Evolutionary conservation across 2,329 filamentous ascomycete genomes (phyloP).

Genomic region (Colletotrichum caudatum): DNA sequence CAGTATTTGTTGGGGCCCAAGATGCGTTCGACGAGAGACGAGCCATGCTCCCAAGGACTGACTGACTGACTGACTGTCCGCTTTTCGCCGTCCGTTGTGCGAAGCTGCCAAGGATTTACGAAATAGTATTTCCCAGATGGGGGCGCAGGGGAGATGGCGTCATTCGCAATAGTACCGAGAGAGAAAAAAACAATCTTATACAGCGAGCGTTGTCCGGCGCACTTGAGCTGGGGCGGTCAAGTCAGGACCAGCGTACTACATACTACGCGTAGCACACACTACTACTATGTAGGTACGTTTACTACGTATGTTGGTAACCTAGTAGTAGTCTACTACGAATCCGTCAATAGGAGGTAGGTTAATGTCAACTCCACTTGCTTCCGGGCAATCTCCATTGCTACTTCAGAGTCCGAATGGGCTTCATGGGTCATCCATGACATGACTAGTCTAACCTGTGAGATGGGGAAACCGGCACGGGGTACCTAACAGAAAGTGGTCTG

Average conservation of each 20-base stretch:
- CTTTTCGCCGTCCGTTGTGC: not conserved
- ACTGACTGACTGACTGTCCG: not conserved
- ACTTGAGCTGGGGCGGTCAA: constrained; percentile 3
- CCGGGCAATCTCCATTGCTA: constrained; percentile 36
- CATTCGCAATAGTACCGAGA: not conserved
- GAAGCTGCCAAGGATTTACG: constrained; percentile 2
- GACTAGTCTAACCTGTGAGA: constrained; percentile 6
- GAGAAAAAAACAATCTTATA: not conserved
- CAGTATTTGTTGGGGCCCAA: not conserved
- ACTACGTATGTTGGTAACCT: not conserved
- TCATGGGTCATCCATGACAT: constrained; percentile 22
- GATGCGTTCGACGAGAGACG: not conserved
- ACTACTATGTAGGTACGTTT: too few relatives aligned
- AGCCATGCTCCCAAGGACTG: not conserved
- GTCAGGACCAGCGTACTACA: not conserved
- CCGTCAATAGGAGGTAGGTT: too few relatives aligned
- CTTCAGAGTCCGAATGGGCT: constrained; percentile 14
- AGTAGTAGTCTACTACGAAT: too few relatives aligned
- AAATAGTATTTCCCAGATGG: not conserved
- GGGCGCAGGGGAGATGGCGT: constrained; percentile 7
- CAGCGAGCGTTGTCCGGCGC: too few relatives aligned
- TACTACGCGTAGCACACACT: not conserved
- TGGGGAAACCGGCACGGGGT: not conserved
- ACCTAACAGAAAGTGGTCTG: not conserved
- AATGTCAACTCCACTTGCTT: constrained; percentile 14